These are phyloP conservation scores for Eucalyptus victrix DNA, from an alignment of 345 rosid genomes.

Conservation along the genomic window DNA sequence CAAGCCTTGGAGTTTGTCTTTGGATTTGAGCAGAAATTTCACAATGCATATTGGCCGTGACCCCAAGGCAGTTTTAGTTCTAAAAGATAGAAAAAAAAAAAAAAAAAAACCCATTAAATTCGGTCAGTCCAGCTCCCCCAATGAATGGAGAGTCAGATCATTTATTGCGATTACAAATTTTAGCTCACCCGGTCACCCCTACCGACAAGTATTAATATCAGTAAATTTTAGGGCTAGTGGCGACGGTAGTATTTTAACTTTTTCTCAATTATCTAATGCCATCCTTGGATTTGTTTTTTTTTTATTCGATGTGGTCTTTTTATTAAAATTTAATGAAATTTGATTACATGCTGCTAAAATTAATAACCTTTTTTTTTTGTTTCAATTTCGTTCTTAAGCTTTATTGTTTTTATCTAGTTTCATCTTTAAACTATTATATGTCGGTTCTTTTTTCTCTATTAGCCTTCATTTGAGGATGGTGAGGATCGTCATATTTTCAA, in stretches of 20 bases:
- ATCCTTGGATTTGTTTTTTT: neutral
- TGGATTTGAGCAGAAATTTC: neutral
- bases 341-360: neutral
- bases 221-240: neutral
- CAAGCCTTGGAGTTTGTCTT: neutral
- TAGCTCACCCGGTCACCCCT: neutral
- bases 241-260: neutral
- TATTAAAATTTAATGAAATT: neutral
- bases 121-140: neutral
- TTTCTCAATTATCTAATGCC: neutral
- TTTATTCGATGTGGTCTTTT: neutral
- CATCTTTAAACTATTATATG: neutral
- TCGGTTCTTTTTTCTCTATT: neutral
- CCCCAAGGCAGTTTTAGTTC: neutral
- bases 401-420: neutral
- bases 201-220: neutral
- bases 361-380: neutral
- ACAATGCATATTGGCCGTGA: neutral
- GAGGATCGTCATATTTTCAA: neutral
- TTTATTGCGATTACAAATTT: neutral
- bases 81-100: neutral
- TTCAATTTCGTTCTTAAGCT: neutral
- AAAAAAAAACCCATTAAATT: neutral
- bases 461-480: neutral
- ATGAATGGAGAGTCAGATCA: neutral